Percentiles rank a stretch among this genome's conserved stretches.
Evolutionary conservation across 2,329 filamentous ascomycete genomes (phyloP).

Genomic region (Thelonectria rubi): DNA sequence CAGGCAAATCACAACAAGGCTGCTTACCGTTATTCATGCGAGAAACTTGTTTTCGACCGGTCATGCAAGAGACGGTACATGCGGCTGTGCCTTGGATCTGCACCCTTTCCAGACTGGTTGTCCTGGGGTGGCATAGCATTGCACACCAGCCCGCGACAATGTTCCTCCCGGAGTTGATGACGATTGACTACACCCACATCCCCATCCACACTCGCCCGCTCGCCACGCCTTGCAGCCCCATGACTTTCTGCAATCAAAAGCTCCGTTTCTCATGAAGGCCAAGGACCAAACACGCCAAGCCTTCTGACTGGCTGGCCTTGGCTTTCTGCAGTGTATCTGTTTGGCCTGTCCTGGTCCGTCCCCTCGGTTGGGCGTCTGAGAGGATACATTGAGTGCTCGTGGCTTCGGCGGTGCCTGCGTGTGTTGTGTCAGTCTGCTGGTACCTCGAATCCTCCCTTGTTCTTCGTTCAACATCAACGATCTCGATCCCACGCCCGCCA

Average conservation of each 20-base stretch:
- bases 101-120: not conserved
- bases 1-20: slow-evolving; percentile 2
- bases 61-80: slow-evolving; percentile 1
- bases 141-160: slow-evolving; percentile 2
- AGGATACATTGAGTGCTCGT: slow-evolving; percentile 8
- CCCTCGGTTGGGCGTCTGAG: slow-evolving; percentile 4
- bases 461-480: slow-evolving; percentile 6
- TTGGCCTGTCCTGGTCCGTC: not conserved
- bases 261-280: not conserved
- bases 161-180: not conserved
- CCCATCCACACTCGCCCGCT: slow-evolving; percentile 8
- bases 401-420: slow-evolving; percentile 1
- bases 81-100: slow-evolving; percentile 11
- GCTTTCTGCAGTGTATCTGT: slow-evolving; percentile 4
- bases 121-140: slow-evolving; percentile 8
- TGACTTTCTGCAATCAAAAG: not conserved
- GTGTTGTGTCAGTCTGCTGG: slow-evolving; percentile 9
- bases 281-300: not conserved
- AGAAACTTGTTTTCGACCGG: not conserved
- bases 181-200: slow-evolving; percentile 5
- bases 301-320: slow-evolving; percentile 6
- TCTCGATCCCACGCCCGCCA: slow-evolving; percentile 18
- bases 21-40: slow-evolving; percentile 1
- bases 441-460: not conserved
- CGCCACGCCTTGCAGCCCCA: slow-evolving; percentile 4